phyloP scores from a whole-genome alignment of 2,329 filamentous ascomycete species.

The Nemania sp. region DNA sequence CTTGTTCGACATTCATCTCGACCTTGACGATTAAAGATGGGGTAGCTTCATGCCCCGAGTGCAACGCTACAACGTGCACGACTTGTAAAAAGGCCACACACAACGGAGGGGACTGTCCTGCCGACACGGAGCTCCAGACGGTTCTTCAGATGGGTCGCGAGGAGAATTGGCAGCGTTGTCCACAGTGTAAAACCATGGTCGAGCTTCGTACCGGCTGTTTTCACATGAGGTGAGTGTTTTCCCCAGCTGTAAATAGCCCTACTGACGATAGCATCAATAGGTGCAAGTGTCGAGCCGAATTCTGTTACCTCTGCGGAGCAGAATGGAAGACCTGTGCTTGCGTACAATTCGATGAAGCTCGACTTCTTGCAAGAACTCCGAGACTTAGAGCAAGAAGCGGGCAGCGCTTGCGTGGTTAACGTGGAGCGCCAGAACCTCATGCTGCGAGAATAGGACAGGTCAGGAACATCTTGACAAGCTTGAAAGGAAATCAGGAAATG shows the following conservation, averaged over 20 bases:
- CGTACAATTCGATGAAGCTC: conserved; percentile 39
- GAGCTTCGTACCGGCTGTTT: conserved; percentile 57
- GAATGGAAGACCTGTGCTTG: conserved; percentile 43
- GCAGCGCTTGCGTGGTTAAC: neutral
- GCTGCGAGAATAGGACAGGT: neutral
- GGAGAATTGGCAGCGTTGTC: conserved; percentile 58
- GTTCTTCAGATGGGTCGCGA: conserved; percentile 47
- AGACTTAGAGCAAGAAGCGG: conserved; percentile 10
- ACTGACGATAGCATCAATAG: conserved; percentile 15
- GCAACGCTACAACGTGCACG: conserved; percentile 51
- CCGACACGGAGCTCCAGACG: conserved; percentile 47
- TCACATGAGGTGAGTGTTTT: conserved; percentile 58
- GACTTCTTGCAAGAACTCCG: conserved; percentile 16
- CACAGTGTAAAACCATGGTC: conserved; percentile 50
- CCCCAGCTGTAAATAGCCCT: conserved; percentile 5
- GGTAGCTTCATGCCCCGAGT: conserved; percentile 49
- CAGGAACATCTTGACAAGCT: conserved; percentile 18
- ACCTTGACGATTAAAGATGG: conserved; percentile 38
- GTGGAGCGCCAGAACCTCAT: neutral
- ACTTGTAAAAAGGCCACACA: conserved; percentile 56
- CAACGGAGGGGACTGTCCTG: conserved; percentile 54
- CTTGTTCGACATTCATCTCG: conserved; percentile 55
- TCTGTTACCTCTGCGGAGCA: conserved; percentile 30
- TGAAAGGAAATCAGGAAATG: conserved; percentile 30
- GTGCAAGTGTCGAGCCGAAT: conserved; percentile 28